Evolutionary conservation across 306 rosid species (phyloP).

Genomic region (Notholithocarpus densiflorus): DNA sequence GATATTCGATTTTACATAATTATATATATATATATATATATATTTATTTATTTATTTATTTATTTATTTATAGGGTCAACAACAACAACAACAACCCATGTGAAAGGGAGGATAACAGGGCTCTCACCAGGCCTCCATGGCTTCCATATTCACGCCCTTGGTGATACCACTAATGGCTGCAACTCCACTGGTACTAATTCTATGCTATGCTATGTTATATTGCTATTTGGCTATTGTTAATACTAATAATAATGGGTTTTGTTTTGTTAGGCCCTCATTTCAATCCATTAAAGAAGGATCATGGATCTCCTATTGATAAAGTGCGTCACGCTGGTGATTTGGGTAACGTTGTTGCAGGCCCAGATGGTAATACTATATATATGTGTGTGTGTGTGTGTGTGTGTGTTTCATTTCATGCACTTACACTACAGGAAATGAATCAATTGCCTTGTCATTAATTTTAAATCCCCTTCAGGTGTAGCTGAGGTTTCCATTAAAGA

Average conservation of each 20-base stretch:
- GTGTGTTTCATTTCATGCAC: no score
- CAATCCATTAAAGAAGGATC: conserved; percentile 65
- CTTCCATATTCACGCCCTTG: conserved; percentile 54
- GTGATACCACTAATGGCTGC: conserved; percentile 65
- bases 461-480: conserved; percentile 42
- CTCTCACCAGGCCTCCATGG: conserved; percentile 52
- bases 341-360: conserved; percentile 71
- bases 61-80: not conserved
- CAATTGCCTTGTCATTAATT: not conserved
- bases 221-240: not conserved
- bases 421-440: not conserved
- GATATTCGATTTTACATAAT: no score
- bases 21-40: no score
- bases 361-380: conserved; percentile 44
- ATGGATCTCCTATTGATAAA: conserved; percentile 61
- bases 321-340: conserved; percentile 84
- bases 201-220: not conserved
- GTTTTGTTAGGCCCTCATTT: conserved; percentile 57
- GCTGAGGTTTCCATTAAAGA: conserved; percentile 67
- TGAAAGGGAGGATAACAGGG: conserved; percentile 53
- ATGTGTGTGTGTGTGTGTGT: not conserved
- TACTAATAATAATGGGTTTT: not conserved
- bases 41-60: no score
- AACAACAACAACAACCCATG: conserved; percentile 41
- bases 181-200: conserved; percentile 36